Evolutionary conservation across 2,329 filamentous ascomycete genomes (phyloP).

Genomic region (Trichoderma atroviride): DNA sequence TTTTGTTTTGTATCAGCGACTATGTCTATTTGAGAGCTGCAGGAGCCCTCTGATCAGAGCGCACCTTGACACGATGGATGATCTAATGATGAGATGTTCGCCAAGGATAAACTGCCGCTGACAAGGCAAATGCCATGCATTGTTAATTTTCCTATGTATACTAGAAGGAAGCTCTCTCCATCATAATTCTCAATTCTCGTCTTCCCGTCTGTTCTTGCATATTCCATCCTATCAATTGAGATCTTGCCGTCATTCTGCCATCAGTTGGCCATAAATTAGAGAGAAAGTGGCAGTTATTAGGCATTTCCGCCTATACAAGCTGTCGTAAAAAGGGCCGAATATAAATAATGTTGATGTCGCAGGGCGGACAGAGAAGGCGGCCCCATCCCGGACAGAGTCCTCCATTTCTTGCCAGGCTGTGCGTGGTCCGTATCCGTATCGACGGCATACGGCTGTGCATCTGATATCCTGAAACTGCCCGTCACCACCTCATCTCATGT

Average conservation of each 20-base stretch:
- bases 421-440: not conserved
- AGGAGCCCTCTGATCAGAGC: not conserved
- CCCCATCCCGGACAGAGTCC: not conserved
- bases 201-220: not conserved
- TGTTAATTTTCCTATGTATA: not conserved
- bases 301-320: not conserved
- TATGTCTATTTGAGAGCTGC: not conserved
- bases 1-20: not conserved
- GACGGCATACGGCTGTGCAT: not conserved
- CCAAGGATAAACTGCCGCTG: not conserved
- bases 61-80: not conserved
- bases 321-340: slow-evolving; percentile 3
- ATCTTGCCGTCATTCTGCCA: not conserved
- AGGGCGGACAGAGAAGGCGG: not conserved
- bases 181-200: not conserved
- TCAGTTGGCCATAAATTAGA: not conserved
- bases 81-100: not conserved
- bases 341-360: not conserved
- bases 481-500: not conserved
- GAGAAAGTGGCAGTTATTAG: not conserved
- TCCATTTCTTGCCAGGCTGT: not conserved
- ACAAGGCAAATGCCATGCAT: not conserved
- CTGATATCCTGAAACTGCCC: not conserved
- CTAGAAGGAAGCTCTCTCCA: not conserved
- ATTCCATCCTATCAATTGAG: not conserved